These are phyloP conservation scores for Hypsizygus ulmarius DNA, from an alignment of 1,284 basidiomycete species.

Conservation along the genomic window DNA sequence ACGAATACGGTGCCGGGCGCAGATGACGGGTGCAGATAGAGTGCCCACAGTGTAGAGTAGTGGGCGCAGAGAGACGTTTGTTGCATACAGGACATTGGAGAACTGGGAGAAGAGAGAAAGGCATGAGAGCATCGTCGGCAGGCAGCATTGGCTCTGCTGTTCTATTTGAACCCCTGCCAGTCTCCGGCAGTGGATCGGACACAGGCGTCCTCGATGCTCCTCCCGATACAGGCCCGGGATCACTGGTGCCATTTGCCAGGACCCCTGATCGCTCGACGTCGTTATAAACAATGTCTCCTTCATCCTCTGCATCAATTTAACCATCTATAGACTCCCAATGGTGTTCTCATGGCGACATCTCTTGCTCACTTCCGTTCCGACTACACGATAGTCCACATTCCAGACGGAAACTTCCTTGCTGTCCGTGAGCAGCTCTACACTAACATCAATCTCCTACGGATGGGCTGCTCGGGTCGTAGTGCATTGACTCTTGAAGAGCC, in stretches of 20 bases:
- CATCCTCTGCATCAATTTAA: slow-evolving; percentile 1
- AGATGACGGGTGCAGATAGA: slow-evolving; percentile 36
- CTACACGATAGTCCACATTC: slow-evolving; percentile 76
- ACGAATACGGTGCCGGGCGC: slow-evolving; percentile 14
- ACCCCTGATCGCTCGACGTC: not conserved
- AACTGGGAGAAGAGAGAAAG: slow-evolving; percentile 20
- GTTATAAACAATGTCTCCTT: slow-evolving; percentile 30
- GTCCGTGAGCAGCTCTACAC: slow-evolving; percentile 65
- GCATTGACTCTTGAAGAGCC: slow-evolving; percentile 75
- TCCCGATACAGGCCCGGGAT: slow-evolving; percentile 13
- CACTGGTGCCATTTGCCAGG: not conserved
- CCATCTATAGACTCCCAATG: slow-evolving; percentile 52
- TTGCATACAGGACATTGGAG: slow-evolving; percentile 37
- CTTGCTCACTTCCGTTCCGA: slow-evolving; percentile 81
- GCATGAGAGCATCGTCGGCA: slow-evolving; percentile 14
- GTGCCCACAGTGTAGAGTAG: slow-evolving; percentile 44
- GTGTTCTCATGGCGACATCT: slow-evolving; percentile 75
- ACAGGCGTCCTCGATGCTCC: slow-evolving; percentile 6
- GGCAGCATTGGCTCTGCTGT: not conserved
- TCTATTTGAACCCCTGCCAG: slow-evolving; percentile 7
- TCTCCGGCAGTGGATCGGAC: not conserved
- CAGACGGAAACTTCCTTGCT: slow-evolving; percentile 62
- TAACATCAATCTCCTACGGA: slow-evolving; percentile 74
- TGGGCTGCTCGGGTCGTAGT: slow-evolving; percentile 73
- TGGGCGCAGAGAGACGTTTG: slow-evolving; percentile 26